Evolutionary conservation across 495 filamentous ascomycete genomes (phyloP), one percentile per base, ranked within the genome.

Genomic region (Aspergillus sclerotiicarbonarius): DNA sequence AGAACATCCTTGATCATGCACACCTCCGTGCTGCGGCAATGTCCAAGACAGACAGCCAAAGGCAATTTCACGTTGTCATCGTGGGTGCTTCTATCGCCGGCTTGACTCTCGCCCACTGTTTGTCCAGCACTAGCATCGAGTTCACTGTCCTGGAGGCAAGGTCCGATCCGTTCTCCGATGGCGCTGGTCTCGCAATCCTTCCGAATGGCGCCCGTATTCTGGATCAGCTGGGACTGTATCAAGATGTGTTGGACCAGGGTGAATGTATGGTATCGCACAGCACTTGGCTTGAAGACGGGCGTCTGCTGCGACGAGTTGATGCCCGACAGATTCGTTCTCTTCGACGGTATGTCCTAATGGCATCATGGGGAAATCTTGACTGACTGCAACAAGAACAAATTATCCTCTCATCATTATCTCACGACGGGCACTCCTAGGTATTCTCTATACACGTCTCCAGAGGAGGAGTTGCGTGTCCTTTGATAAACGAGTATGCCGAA

Each of bases 131-230:
- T 12, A 48, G 29, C 12, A 54, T 59, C 18, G 43, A 50, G 12
- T 54, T 54, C 45, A 41, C 47, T 12, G 19, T 54, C n/a, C 51
- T 59, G 1, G 57, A 59, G 16, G 53, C 46, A 18, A 46, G 51
- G 10, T 8, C 29, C 6, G 37, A 49, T 15, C 41, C 48, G n/a
- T 29, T 46, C 20, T n/a, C 51, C 4, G 30, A 59, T 6, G 57
- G 57, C 7, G 51, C 57, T 8, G 53, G 51, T 2, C 53, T 59
- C 33, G 51, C 44, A 1, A 37, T 59, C 4, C 39, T 54, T 18
- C 57, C 57, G n/a, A 59, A 54, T 43, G 57, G 57, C 5, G 51
- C 39, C 13, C 51, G 51, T 15, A 54, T 59, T 41, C 57, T 59
- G 8, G 57, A 59, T 32, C 57, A 59, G 51, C 41, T 59, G 32